Evolutionary conservation across 2,329 filamentous ascomycete genomes (phyloP), one percentile per base, ranked within the genome.

Genomic region (Pezicula rhizophila): DNA sequence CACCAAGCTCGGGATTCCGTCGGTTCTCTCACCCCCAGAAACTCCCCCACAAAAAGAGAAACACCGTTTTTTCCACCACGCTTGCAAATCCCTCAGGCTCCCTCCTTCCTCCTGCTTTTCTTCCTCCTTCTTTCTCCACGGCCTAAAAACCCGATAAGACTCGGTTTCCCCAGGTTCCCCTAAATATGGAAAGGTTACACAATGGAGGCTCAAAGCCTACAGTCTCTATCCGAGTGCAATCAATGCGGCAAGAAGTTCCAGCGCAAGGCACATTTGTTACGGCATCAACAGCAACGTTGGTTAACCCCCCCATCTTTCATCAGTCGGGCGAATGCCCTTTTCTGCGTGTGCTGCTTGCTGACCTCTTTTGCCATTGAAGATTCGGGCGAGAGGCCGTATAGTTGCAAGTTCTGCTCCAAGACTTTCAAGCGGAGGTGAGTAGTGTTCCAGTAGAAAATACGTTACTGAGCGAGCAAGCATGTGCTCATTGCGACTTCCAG

Each of bases 171-270:
- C 38, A 20, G 12, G 17, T 23, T 10, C 38, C 23, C 14, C 15
- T 18, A 17, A 40, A 20, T 10, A 42, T 42, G 40, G 40, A 15
- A 25, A 15, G 12, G 20, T 11, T 25, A 28, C 17, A 60, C 49
- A 41, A 64, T 64, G 62, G 60, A 64, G 60, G 59, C 60, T 59
- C 59, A 61, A 49, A 61, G 59, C 57, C 60, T 60, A 17, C 28
- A 31, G 28, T 31, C 28, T 10, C 62, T 55, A 40, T 61, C 58
- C 42, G 40, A 42, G 40, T 65, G 62, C 53, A 59, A 58, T 48
- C 53, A 62, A 46, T 65, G 62, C 49, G 55, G 57, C n/a, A 65
- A 65, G 60, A 58, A 56, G 43, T 65, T 64, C 49, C 60, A 63
- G 52, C 54, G 61, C 3, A 65, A 62, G 48, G 62, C 62, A n/a